phyloP scores from a whole-genome alignment of 139 green algal species.

The Closterium sp. region DNA sequence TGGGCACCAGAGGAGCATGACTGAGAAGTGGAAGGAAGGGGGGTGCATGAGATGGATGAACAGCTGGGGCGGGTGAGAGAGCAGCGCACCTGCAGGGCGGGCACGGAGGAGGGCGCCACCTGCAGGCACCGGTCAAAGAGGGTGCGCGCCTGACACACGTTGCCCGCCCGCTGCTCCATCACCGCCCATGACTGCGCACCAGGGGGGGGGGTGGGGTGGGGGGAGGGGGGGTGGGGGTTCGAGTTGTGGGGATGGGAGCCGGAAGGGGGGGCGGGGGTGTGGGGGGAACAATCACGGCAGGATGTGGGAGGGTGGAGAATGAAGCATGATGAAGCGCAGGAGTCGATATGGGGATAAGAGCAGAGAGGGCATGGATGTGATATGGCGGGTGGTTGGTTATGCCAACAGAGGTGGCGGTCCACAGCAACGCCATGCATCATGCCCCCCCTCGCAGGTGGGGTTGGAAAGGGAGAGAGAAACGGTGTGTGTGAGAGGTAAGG shows the following conservation, averaged over 20 bases:
- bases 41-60: background rate
- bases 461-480: background rate
- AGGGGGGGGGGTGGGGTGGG: background rate
- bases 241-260: background rate
- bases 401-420: background rate
- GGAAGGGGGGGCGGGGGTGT: no score
- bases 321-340: background rate
- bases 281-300: background rate
- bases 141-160: background rate
- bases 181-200: constrained; percentile 24
- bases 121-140: constrained; percentile 7
- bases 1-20: background rate
- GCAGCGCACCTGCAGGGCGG: constrained; percentile 14
- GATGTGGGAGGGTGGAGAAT: background rate
- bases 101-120: constrained; percentile 1
- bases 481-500: no score
- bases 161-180: constrained; percentile 27
- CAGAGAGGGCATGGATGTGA: background rate
- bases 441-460: background rate
- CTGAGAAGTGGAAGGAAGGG: background rate
- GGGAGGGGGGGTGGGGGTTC: no score
- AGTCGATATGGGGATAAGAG: background rate
- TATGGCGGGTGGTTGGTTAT: no score
- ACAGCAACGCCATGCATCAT: background rate
- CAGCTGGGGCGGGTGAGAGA: background rate